Percentiles rank a stretch among this genome's conserved stretches.
Conservation (phyloP, 805 yeast species). For the Tetrapisispora namnaoensis region DNA sequence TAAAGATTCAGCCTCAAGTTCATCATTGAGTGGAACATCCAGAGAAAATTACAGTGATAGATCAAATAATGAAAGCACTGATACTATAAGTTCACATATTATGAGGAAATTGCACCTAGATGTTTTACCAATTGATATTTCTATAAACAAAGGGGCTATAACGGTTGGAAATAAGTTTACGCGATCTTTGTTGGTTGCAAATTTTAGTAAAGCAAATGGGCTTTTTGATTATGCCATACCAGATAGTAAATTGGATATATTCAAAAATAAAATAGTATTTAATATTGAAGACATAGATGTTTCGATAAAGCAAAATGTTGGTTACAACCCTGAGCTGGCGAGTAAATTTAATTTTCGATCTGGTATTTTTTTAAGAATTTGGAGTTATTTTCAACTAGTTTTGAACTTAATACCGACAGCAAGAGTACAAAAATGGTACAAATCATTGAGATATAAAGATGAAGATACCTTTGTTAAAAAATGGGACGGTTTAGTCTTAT, state of each 20-base stretch:
- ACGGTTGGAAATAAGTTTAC: conserved; percentile 76
- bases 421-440: background rate
- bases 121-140: conserved; percentile 53
- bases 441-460: conserved; percentile 3
- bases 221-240: conserved; percentile 44
- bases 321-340: conserved; percentile 37
- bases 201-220: conserved; percentile 48
- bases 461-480: conserved; percentile 20
- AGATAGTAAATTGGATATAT: conserved; percentile 47
- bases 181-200: conserved; percentile 56
- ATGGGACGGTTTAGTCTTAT: conserved; percentile 77
- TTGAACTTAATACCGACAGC: background rate
- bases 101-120: conserved; percentile 16
- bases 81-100: conserved; percentile 4
- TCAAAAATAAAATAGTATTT: conserved; percentile 37
- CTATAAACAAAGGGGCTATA: conserved; percentile 56
- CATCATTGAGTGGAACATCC: background rate
- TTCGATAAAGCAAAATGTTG: conserved; percentile 59
- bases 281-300: conserved; percentile 45
- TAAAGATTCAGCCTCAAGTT: background rate
- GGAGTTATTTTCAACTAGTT: conserved; percentile 9
- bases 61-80: conserved; percentile 2
- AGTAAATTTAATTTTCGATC: conserved; percentile 13
- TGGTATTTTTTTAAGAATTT: conserved; percentile 15
- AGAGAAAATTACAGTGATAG: conserved; percentile 12